Base-by-base conservation (phyloP, 352 stramenopile genomes). In the Paralagenidium karlingii region DNA sequence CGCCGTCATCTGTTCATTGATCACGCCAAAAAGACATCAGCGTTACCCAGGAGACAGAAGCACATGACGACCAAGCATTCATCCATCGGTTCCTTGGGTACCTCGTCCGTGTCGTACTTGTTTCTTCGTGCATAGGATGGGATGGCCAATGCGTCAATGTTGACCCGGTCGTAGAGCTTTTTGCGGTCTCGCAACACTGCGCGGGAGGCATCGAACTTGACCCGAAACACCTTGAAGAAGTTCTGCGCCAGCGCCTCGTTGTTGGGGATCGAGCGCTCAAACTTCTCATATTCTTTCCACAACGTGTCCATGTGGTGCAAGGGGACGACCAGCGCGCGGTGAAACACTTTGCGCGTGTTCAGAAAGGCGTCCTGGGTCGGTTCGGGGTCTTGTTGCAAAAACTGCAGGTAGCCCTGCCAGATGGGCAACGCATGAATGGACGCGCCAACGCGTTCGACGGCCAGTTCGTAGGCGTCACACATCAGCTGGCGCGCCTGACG, bases 211-310 rank as follows among this genome's bases (percentile, higher is more conserved):
- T 93, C 79, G 46, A 93, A 83, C 38, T 89, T 89, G 4, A 66
- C 74, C 13, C 79, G 57, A 25, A 93, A 85, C 3, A 85, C 69
- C 47, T 93, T 93, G 53, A 93, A 90, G 34, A 90, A 87, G 49
- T 90, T 93, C 26, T 80, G 67, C 18, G 74, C 71, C 3, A 93
- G 57, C 11, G 67, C 70, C 10, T 93, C 79, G 49, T 93, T 93
- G 43, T 93, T 93, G 2, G 79, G 79, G 30, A 93, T 93, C 26
- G 66, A 57, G 15, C 79, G 62, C 43, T 93, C 79, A 30, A 93
- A 90, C 42, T 88, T 87, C 42, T 93, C 79, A 40, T 93, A 93
- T 28, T 93, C 79, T 28, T 71, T 71, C 73, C 77, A 89, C 38
- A 93, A 70, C 9, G 47, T 64, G 22, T 93, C 79, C 74, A 89